These are phyloP conservation scores for Didymella keratinophila DNA, from an alignment of 2,329 filamentous ascomycete genomes.

Conservation along the genomic window DNA sequence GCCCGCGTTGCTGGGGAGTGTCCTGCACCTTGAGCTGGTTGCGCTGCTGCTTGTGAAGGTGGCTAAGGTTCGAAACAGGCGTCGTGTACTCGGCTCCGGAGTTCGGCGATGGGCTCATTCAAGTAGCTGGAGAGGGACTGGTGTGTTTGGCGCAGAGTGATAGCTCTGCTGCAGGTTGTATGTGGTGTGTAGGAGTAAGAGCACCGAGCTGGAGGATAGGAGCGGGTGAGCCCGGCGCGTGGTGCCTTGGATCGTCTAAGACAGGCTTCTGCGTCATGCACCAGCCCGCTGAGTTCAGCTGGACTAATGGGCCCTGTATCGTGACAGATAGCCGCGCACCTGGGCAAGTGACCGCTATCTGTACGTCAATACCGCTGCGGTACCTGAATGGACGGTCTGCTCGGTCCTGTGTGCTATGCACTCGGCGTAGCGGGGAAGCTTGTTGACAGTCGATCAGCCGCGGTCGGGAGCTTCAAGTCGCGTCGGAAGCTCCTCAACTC, in stretches of 20 bases:
- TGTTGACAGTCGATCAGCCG: constrained; percentile 23
- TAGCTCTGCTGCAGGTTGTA: constrained; percentile 20
- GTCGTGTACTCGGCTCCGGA: constrained; percentile 38
- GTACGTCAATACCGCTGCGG: constrained; percentile 21
- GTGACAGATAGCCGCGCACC: constrained; percentile 27
- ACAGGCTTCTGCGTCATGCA: constrained; percentile 40
- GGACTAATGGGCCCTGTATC: constrained; percentile 24
- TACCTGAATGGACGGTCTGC: constrained; percentile 7
- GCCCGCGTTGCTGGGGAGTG: constrained; percentile 45
- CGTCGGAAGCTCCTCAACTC: constrained; percentile 29
- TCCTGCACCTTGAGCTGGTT: constrained; percentile 46
- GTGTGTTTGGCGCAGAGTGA: constrained; percentile 18
- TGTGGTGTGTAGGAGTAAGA: constrained; percentile 16
- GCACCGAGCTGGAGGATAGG: constrained; percentile 7
- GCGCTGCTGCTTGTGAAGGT: constrained; percentile 49
- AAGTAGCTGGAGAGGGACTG: constrained; percentile 34
- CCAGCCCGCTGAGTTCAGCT: constrained; percentile 27
- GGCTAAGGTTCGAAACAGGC: constrained; percentile 46
- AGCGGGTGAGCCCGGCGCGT: constrained; percentile 26
- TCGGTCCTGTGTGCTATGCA: constrained; percentile 12
- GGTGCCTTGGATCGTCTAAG: constrained; percentile 26
- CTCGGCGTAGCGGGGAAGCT: constrained; percentile 24
- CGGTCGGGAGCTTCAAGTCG: constrained; percentile 29
- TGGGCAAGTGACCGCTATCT: constrained; percentile 10
- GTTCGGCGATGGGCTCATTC: constrained; percentile 52